These are phyloP conservation scores for Discostella pseudostelligera DNA, from an alignment of 108 stramenopile species.

Conservation along the genomic window DNA sequence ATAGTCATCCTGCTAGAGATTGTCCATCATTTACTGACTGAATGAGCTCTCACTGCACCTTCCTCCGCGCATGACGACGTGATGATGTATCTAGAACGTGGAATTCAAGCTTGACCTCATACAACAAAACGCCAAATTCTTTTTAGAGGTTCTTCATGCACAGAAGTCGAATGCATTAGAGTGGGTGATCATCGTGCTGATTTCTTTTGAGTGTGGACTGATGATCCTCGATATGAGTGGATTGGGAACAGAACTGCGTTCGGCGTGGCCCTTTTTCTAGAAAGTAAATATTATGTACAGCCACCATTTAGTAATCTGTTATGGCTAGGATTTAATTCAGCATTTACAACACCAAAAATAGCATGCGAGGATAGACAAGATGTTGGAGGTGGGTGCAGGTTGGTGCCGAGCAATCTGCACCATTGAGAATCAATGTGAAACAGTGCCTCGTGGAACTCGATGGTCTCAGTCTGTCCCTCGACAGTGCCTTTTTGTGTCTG, in stretches of 20 bases:
- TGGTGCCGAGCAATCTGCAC: no score
- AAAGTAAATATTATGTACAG: no score
- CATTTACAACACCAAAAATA: no score
- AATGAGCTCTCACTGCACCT: neutral
- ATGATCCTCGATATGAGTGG: constrained; percentile 91
- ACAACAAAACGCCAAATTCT: constrained; percentile 93
- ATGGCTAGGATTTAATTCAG: no score
- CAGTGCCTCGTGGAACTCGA: no score
- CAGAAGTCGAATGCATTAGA: constrained; percentile 88
- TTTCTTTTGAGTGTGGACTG: constrained; percentile 83
- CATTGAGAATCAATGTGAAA: no score
- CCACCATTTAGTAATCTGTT: no score
- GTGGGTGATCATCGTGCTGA: constrained; percentile 91
- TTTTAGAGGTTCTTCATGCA: constrained; percentile 85
- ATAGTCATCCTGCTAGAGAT: neutral
- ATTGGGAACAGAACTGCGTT: constrained; percentile 57
- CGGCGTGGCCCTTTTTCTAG: constrained; percentile 22
- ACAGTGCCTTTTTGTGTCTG: no score
- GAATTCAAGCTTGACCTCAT: constrained; percentile 91
- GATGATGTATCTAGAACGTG: constrained; percentile 47
- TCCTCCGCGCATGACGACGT: neutral
- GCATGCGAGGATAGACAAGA: no score
- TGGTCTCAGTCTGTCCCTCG: no score
- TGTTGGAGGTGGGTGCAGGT: no score
- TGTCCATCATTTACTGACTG: neutral